These are phyloP conservation scores for Ascochyta koolunga DNA, from an alignment of 2,329 filamentous ascomycete genomes.

Conservation along the genomic window DNA sequence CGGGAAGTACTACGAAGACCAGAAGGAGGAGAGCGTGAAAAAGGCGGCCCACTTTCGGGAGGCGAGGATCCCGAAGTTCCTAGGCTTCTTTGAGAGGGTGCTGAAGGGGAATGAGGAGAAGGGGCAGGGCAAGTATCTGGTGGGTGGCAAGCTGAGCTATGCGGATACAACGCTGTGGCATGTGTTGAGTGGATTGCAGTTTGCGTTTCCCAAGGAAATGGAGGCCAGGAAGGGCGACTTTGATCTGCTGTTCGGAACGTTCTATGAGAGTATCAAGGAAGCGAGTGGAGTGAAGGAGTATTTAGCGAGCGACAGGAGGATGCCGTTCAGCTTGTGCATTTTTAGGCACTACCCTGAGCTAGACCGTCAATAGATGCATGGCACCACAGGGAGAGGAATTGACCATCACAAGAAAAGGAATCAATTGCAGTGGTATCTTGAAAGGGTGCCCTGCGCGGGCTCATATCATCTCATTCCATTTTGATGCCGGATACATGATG, in stretches of 20 bases:
- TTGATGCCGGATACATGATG: slow-evolving; percentile 49
- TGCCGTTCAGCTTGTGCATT: slow-evolving; percentile 68
- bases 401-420: slow-evolving; percentile 38
- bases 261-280: slow-evolving; percentile 68
- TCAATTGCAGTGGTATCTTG: slow-evolving; percentile 49
- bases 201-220: slow-evolving; percentile 73
- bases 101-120: slow-evolving; percentile 63
- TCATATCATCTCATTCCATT: slow-evolving; percentile 47
- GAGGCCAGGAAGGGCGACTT: slow-evolving; percentile 64
- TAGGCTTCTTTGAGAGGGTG: slow-evolving; percentile 72
- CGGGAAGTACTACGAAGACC: slow-evolving; percentile 72
- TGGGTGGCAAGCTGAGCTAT: slow-evolving; percentile 69
- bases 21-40: slow-evolving; percentile 69
- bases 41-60: slow-evolving; percentile 64
- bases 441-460: slow-evolving; percentile 35
- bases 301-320: slow-evolving; percentile 67
- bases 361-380: slow-evolving; percentile 56
- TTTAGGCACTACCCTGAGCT: slow-evolving; percentile 77
- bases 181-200: slow-evolving; percentile 61
- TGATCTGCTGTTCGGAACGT: slow-evolving; percentile 62
- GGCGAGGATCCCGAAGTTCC: slow-evolving; percentile 72
- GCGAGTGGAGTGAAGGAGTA: slow-evolving; percentile 71
- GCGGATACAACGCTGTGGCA: slow-evolving; percentile 78
- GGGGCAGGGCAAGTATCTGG: slow-evolving; percentile 67
- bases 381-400: neutral